Evolutionary conservation across 2,329 filamentous ascomycete species (phyloP), one percentile per base, ranked within the genome.

Genomic region (Sporothrix sp.): DNA sequence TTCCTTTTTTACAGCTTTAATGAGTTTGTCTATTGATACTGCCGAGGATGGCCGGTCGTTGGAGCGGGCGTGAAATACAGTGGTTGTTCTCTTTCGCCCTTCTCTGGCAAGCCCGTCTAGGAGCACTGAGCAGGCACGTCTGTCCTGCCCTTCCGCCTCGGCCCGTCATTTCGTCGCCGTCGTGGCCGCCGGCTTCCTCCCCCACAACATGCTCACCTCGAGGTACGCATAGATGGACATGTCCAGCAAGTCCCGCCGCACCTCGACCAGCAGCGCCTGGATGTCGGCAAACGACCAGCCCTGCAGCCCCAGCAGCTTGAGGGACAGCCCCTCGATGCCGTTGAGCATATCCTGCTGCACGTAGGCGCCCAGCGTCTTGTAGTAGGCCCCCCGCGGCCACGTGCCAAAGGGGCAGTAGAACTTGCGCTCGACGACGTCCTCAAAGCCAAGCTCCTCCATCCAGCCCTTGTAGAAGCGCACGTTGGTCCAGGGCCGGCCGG

Each of bases 361-460:
- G 43, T 56, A 60, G 9, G 53, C 37, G 20, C 54, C 49, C 4
- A 62, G 52, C 16, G 56, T 52, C 44, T 61, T 60, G 39, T 58
- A 58, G 52, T 59, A 57, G 27, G 55, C 49, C 4, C 59, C 61
- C 16, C 56, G 59, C 1, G 60, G 47, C 61, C 61, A 63, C 2
- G 58, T 28, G 46, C 50, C 56, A 18, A 57, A 44, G 4, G 60
- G 58, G 56, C 58, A 61, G 47, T 56, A 58, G 32, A 61, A 60
- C 9, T 32, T 52, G 38, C 56, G 56, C 52, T 62, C 61, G 11
- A 58, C 56, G 6, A 63, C 53, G 11, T 60, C 50, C 37, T 55
- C 57, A 37, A 61, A 59, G 0, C 61, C 60, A 40, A 53, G 50
- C 48, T 59, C 59, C 46, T 56, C 38, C 48, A 61, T 51, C 39